These are phyloP conservation scores for Fraxinus velutina DNA, from an alignment of 305 asterid species.

Conservation along the genomic window DNA sequence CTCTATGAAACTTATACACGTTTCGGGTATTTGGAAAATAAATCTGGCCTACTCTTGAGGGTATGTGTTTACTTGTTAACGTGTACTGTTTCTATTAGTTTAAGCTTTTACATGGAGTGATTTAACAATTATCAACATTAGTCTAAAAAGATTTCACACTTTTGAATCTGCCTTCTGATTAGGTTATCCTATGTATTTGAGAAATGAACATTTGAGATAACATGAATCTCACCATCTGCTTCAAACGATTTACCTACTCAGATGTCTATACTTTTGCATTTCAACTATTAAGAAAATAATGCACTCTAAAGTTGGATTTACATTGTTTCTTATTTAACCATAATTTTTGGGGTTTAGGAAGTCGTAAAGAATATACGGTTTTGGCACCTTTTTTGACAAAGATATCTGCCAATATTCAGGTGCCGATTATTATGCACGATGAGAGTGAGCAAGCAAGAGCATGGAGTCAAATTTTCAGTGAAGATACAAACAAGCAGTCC, in stretches of 20 bases:
- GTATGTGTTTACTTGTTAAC: neutral
- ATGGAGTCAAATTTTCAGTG: conserved; percentile 92
- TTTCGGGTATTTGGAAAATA: neutral
- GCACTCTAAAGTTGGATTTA: conserved; percentile 3
- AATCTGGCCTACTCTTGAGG: neutral
- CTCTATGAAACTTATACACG: neutral
- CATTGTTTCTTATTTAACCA: neutral
- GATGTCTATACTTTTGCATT: neutral
- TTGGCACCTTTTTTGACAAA: neutral
- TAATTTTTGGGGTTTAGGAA: neutral
- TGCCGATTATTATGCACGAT: conserved; percentile 57
- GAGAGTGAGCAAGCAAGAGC: conserved; percentile 71
- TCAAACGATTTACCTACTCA: neutral
- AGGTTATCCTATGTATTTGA: neutral
- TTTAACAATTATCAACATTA: neutral
- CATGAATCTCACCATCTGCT: neutral
- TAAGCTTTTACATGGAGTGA: neutral
- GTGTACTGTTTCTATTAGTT: neutral
- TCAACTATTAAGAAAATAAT: conserved; percentile 1
- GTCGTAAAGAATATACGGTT: neutral
- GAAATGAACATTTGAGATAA: neutral
- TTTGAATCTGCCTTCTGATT: conserved; percentile 3
- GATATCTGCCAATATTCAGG: conserved; percentile 39
- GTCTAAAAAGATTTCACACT: neutral
- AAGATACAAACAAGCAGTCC: conserved; percentile 76